These are phyloP conservation scores for Verticillium isaacii DNA, from an alignment of 2,329 filamentous ascomycete species.

Conservation along the genomic window DNA sequence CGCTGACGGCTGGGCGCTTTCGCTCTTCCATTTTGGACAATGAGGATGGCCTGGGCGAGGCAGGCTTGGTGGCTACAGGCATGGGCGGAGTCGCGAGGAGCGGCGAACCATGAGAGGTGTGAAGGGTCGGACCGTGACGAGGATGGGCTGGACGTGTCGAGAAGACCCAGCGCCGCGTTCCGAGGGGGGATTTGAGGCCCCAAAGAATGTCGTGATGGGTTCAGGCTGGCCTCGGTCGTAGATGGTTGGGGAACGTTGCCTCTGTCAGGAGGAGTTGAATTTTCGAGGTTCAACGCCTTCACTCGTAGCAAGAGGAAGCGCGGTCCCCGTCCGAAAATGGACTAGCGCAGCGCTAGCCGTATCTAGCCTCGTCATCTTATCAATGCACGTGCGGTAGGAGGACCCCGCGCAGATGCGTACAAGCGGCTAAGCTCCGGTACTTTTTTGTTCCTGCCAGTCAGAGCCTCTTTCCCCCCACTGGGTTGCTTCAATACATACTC, in stretches of 20 bases:
- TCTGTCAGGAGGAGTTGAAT: slow-evolving; percentile 9
- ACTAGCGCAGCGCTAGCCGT: slow-evolving; percentile 28
- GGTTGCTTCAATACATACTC: not conserved
- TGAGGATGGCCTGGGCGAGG: slow-evolving; percentile 71
- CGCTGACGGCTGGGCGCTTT: slow-evolving; percentile 85
- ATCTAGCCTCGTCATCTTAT: slow-evolving; percentile 23
- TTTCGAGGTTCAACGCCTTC: slow-evolving; percentile 33
- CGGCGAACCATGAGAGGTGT: slow-evolving; percentile 15
- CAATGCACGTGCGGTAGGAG: slow-evolving; percentile 12
- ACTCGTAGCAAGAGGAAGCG: slow-evolving; percentile 25
- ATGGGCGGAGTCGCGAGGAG: slow-evolving; percentile 57
- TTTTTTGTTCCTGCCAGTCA: slow-evolving; percentile 8
- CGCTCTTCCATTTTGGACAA: slow-evolving; percentile 98
- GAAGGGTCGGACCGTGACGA: slow-evolving; percentile 20
- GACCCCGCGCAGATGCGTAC: slow-evolving; percentile 2
- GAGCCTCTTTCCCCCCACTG: slow-evolving; percentile 1
- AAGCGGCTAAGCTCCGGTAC: slow-evolving; percentile 27
- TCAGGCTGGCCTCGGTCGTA: not conserved
- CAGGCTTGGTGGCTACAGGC: slow-evolving; percentile 74
- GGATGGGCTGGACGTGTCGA: not conserved
- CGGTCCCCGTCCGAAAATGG: slow-evolving; percentile 25
- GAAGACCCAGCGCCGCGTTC: not conserved
- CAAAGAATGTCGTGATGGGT: not conserved
- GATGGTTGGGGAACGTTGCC: not conserved
- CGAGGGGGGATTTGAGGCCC: not conserved